Conservation (phyloP, 306 rosid species). For the Inga leiocalycina region DNA sequence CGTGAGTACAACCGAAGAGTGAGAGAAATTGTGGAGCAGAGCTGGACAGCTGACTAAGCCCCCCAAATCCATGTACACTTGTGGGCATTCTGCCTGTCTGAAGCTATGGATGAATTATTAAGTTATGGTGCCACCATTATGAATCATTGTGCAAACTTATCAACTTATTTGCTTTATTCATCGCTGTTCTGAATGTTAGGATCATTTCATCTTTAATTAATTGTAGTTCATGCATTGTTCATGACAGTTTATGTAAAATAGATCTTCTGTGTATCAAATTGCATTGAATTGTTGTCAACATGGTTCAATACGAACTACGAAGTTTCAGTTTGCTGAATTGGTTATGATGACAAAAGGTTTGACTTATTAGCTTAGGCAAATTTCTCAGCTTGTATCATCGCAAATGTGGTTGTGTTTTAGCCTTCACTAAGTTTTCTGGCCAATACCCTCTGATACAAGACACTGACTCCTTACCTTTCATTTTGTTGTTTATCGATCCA, state of each 20-base stretch:
- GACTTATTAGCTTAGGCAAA: not conserved
- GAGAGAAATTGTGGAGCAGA: conserved; percentile 84
- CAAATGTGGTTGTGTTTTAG: not conserved
- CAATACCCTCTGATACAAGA: not conserved
- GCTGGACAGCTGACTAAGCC: conserved; percentile 81
- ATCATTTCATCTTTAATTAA: conserved; percentile 21
- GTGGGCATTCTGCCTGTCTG: conserved; percentile 22
- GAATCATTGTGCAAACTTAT: conserved; percentile 43
- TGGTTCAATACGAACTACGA: conserved; percentile 13
- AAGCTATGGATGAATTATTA: conserved; percentile 26
- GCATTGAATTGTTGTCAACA: conserved; percentile 34
- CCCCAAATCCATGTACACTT: not conserved
- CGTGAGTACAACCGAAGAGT: conserved; percentile 87
- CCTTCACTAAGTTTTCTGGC: not conserved
- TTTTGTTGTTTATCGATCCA: not conserved
- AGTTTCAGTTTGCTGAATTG: conserved; percentile 23
- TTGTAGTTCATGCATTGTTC: conserved; percentile 21
- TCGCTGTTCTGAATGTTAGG: conserved; percentile 35
- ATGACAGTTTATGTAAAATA: conserved; percentile 44
- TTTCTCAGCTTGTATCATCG: not conserved
- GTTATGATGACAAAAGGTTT: not conserved
- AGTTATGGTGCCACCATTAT: conserved; percentile 24
- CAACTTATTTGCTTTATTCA: conserved; percentile 37
- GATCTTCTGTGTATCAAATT: conserved; percentile 30
- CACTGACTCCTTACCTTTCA: not conserved